Conservation (phyloP, 2,329 filamentous ascomycete genomes). For the Talaromyces rugulosus region DNA sequence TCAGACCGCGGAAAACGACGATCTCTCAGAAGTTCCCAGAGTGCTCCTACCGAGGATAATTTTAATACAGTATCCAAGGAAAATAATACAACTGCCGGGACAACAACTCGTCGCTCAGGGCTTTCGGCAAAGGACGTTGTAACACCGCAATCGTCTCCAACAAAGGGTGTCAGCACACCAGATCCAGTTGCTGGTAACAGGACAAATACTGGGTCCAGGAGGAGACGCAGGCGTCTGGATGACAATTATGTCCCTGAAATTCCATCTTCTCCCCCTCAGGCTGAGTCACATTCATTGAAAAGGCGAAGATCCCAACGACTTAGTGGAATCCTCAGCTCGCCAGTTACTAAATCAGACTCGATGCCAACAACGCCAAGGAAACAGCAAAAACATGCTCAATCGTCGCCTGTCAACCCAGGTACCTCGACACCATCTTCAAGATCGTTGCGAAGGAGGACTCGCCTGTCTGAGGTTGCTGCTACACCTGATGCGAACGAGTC, state of each 20-base stretch:
- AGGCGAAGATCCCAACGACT: constrained; percentile 13
- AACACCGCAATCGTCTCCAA: constrained; percentile 9
- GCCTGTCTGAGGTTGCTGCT: background rate
- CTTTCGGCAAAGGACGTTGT: background rate
- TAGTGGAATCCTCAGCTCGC: constrained; percentile 9
- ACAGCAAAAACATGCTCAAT: background rate
- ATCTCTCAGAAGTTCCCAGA: constrained; percentile 23
- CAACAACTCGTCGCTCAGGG: background rate
- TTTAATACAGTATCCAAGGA: background rate
- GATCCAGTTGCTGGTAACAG: constrained; percentile 5
- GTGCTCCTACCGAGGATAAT: background rate
- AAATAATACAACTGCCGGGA: background rate
- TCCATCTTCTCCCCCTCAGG: constrained; percentile 3
- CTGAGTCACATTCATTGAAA: constrained; percentile 5
- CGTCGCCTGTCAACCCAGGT: background rate
- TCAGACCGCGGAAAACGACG: constrained; percentile 25
- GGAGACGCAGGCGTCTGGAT: constrained; percentile 1
- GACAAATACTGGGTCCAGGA: constrained; percentile 1
- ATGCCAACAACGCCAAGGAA: background rate
- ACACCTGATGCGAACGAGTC: background rate
- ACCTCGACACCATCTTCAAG: background rate
- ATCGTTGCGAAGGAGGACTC: background rate
- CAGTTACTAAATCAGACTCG: background rate
- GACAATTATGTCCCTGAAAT: background rate
- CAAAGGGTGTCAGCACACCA: constrained; percentile 4